Base-by-base conservation (phyloP, 306 rosid species). In the Sicyos baderoa region DNA sequence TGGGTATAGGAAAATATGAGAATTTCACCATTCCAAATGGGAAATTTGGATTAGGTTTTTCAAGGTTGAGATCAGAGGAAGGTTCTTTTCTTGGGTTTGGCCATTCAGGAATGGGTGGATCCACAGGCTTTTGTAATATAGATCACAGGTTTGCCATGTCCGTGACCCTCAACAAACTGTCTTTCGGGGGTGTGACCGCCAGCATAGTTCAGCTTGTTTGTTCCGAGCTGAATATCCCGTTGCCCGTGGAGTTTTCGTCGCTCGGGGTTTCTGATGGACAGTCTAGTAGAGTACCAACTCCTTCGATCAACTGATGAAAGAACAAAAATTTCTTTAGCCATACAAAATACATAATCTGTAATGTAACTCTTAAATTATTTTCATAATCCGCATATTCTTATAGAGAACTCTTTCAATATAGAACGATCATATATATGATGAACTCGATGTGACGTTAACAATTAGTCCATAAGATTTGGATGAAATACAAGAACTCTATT, bases 41-140 rank as follows among this genome's bases (percentile, higher is more conserved):
- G 48, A 18, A n/a, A 29, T 94, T 88, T 72, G 96, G 99, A 72
- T 79, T 94, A 8, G 99, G 99, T 49, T 94, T 90, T 69, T 84
- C 72, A 84, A 82, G 95, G 81, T 83, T 79, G 62, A 55, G 47
- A 35, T 76, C 95, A 1, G 79, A 79, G 69, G 86, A 92, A 9
- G 88, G 86, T 21, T 79, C 95, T 10, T 74, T 87, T 70, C 52
- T 80, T 62, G 90, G 86, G 25, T 90, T 90, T 79, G 99, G 99
- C 62, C 97, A 94, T 82, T 85, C 99, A 0, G 99, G 99, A 53
- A 86, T 94, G 89, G 99, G 97, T 52, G 99, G 99, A 18, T 90
- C 99, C 35, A 86, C 96, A 1, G 96, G 92, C 16, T 94, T 81
- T 74, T 89, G 89, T 69, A 86, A 88, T 74, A 80, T 72, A 17